These are phyloP conservation scores for Saccharomycopsis lassenensis DNA, from an alignment of 805 yeast genomes.

Conservation along the genomic window DNA sequence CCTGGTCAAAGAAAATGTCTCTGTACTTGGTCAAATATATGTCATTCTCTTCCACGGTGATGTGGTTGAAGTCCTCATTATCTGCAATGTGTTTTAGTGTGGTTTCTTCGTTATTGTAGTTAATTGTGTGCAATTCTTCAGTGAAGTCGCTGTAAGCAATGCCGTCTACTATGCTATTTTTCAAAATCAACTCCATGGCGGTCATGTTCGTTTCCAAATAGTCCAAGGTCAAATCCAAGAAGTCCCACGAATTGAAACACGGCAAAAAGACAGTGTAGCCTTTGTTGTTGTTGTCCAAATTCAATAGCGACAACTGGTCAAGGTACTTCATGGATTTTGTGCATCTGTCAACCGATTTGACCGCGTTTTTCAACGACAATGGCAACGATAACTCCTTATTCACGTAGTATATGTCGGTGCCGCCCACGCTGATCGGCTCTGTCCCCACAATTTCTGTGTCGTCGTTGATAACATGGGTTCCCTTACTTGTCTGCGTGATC, in stretches of 20 bases:
- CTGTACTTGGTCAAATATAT: conserved; percentile 26
- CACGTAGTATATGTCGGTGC: conserved; percentile 55
- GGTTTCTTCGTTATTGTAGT: conserved; percentile 23
- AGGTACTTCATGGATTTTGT: conserved; percentile 54
- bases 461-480: conserved; percentile 40
- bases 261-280: conserved; percentile 80
- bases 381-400: conserved; percentile 58
- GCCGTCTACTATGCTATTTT: conserved; percentile 49
- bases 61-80: conserved; percentile 16
- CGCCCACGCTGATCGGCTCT: conserved; percentile 41
- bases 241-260: conserved; percentile 62
- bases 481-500: conserved; percentile 23
- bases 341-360: conserved; percentile 54
- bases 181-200: conserved; percentile 41
- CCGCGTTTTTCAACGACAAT: conserved; percentile 46
- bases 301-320: conserved; percentile 38
- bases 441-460: conserved; percentile 29
- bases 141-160: conserved; percentile 56
- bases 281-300: conserved; percentile 38
- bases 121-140: conserved; percentile 23
- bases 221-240: conserved; percentile 45
- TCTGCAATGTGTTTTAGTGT: conserved; percentile 17
- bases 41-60: conserved; percentile 19
- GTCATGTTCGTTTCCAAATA: conserved; percentile 44
- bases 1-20: conserved; percentile 71